Percentiles rank a stretch among this genome's conserved stretches.
Evolutionary conservation across 345 rosid species (phyloP).

Genomic region (Eutrema japonicum): DNA sequence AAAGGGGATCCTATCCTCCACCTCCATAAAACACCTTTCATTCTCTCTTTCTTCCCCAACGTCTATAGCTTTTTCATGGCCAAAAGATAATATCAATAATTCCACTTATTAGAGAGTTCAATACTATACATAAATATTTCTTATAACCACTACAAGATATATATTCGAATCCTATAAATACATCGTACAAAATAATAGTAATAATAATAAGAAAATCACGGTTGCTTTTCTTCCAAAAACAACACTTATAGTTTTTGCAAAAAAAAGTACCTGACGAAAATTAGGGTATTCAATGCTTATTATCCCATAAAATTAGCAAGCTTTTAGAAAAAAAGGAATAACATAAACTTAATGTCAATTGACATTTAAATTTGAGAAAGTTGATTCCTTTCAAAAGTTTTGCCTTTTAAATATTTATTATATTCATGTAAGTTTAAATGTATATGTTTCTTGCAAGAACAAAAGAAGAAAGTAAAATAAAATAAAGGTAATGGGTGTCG

Average conservation of each 20-base stretch:
- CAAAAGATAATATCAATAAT: not conserved
- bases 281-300: not conserved
- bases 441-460: not conserved
- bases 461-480: not conserved
- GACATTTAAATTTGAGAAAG: not conserved
- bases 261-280: not conserved
- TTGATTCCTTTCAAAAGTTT: not conserved
- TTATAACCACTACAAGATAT: not conserved
- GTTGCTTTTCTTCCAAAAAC: not conserved
- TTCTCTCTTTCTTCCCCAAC: not conserved
- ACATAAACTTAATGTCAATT: constrained; percentile 3
- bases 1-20: constrained; percentile 26
- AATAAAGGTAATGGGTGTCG: constrained; percentile 8
- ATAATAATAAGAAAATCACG: too few species aligned
- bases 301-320: not conserved
- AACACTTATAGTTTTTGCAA: not conserved
- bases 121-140: not conserved
- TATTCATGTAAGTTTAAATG: not conserved
- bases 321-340: not conserved
- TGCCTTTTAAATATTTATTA: not conserved
- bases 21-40: not conserved
- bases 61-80: not conserved
- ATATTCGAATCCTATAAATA: not conserved
- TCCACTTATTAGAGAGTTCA: not conserved
- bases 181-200: not conserved